Percentiles rank a stretch among this genome's conserved stretches.
phyloP scores from a whole-genome alignment of 1,284 basidiomycete genomes.

The Pseudozyma sp. region DNA sequence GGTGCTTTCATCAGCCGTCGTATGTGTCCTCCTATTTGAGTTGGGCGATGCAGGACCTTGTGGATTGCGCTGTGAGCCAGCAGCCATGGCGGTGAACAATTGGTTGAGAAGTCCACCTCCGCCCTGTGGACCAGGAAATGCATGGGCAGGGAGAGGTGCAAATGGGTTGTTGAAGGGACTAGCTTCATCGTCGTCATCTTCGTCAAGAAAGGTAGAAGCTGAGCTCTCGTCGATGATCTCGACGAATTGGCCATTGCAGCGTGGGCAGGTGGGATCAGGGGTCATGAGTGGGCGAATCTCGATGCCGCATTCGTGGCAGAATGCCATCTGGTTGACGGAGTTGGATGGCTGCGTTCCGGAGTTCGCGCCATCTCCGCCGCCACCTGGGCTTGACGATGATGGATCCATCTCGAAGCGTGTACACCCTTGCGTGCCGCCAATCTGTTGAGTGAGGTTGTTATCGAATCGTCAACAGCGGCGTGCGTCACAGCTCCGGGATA shows the following conservation, averaged over 20 bases:
- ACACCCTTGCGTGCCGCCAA: not conserved
- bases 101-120: slow-evolving; percentile 8
- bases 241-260: slow-evolving; percentile 60
- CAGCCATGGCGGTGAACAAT: slow-evolving; percentile 26
- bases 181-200: slow-evolving; percentile 6
- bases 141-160: slow-evolving; percentile 9
- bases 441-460: not conserved
- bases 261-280: slow-evolving; percentile 57
- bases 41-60: not conserved
- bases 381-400: slow-evolving; percentile 10
- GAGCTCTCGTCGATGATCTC: slow-evolving; percentile 47
- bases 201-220: slow-evolving; percentile 4
- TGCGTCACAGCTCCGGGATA: not conserved
- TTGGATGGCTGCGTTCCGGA: slow-evolving; percentile 5
- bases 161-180: slow-evolving; percentile 13
- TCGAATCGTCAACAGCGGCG: not conserved
- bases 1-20: not conserved
- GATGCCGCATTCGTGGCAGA: slow-evolving; percentile 58
- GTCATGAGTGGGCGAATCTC: slow-evolving; percentile 58
- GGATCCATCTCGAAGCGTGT: slow-evolving; percentile 14
- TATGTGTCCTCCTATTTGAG: not conserved
- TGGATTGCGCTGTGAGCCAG: slow-evolving; percentile 1
- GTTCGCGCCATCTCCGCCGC: not conserved
- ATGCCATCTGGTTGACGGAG: slow-evolving; percentile 50
- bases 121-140: slow-evolving; percentile 1